Evolutionary conservation across 2,329 filamentous ascomycete species (phyloP).

Genomic region (Nakataea oryzae): DNA sequence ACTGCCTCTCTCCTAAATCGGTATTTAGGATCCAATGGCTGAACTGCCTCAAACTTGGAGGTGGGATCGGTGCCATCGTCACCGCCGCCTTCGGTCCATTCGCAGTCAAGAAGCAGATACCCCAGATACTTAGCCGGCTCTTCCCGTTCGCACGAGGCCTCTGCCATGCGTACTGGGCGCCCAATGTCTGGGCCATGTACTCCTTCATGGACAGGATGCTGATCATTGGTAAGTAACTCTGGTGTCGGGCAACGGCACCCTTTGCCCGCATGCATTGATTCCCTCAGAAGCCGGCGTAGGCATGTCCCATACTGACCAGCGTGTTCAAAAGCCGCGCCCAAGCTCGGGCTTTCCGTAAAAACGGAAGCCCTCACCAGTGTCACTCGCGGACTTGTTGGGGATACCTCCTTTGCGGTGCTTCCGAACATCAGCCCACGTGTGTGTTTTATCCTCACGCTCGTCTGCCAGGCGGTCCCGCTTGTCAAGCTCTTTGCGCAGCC

Average conservation of each 20-base stretch:
- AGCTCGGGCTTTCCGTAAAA: conserved; percentile 64
- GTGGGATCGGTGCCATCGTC: conserved; percentile 61
- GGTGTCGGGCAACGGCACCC: not conserved
- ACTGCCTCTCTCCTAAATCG: conserved; percentile 73
- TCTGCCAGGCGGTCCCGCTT: conserved; percentile 72
- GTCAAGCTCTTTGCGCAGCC: conserved; percentile 72
- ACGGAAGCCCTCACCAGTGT: conserved; percentile 72
- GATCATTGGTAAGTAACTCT: conserved; percentile 57
- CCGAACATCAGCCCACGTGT: conserved; percentile 71
- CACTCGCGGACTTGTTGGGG: conserved; percentile 84
- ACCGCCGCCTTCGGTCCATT: conserved; percentile 85
- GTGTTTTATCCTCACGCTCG: conserved; percentile 74
- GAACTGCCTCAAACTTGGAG: conserved; percentile 76
- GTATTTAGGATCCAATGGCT: conserved; percentile 65
- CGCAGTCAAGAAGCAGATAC: conserved; percentile 66
- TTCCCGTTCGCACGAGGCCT: conserved; percentile 92
- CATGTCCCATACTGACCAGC: not conserved
- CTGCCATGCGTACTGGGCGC: conserved; percentile 97
- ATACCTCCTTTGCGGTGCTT: conserved; percentile 87
- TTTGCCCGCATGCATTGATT: not conserved
- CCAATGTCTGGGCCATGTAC: conserved; percentile 95
- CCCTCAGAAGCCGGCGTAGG: not conserved
- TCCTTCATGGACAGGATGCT: conserved; percentile 79
- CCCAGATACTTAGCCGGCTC: conserved; percentile 71
- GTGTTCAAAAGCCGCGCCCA: conserved; percentile 61